These are phyloP conservation scores for Microbotryum lychnidis-dioicae DNA, from an alignment of 1,284 basidiomycete genomes.

Conservation along the genomic window DNA sequence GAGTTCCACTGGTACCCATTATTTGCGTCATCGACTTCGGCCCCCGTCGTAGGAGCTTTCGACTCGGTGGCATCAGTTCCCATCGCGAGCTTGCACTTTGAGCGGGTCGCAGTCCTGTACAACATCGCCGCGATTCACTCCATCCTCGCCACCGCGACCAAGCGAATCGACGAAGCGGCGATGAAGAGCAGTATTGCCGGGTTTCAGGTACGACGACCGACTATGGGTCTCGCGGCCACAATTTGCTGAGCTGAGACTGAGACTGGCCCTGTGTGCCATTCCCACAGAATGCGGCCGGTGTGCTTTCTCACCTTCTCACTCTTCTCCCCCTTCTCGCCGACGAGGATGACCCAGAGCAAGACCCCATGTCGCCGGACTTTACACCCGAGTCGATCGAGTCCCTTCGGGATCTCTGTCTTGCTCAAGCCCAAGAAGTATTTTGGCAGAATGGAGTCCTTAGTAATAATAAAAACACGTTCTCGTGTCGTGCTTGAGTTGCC, in stretches of 20 bases:
- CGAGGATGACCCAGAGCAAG: conserved; percentile 44
- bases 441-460: conserved; percentile 89
- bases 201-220: conserved; percentile 54
- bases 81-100: conserved; percentile 64
- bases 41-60: conserved; percentile 40
- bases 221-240: background rate
- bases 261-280: background rate
- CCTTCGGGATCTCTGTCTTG: conserved; percentile 71
- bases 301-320: conserved; percentile 56
- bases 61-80: conserved; percentile 39
- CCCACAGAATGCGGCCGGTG: conserved; percentile 64
- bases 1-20: conserved; percentile 65
- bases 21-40: conserved; percentile 49
- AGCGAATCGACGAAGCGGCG: conserved; percentile 62
- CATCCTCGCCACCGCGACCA: conserved; percentile 56
- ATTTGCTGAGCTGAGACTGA: background rate
- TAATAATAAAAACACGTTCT: conserved; percentile 43
- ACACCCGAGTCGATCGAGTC: conserved; percentile 55
- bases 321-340: conserved; percentile 46
- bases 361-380: conserved; percentile 53
- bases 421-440: conserved; percentile 92
- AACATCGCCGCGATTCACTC: conserved; percentile 77
- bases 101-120: conserved; percentile 66
- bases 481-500: too few relatives aligned
- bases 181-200: conserved; percentile 60